Base-by-base conservation (phyloP, 2,329 filamentous ascomycete genomes). In the Aspergillus cejpii region DNA sequence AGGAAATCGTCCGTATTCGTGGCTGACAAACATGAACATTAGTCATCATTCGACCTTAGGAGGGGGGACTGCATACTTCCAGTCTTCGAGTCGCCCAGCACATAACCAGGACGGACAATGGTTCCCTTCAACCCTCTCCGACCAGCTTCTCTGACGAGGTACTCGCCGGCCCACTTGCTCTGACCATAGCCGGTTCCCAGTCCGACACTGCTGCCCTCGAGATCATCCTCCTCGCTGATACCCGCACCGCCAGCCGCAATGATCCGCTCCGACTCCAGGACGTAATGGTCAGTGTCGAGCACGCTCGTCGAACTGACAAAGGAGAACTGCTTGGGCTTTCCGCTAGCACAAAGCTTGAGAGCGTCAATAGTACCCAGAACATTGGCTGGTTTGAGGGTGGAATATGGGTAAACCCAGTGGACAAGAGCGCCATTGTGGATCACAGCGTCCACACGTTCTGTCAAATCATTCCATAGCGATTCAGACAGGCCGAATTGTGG, bases 111-210 rank as follows among this genome's bases (percentile, higher is more conserved):
- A 10, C 91, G 81, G 39, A 95, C 74, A 33, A 95, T 79, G 17
- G 83, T 77, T 12, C 87, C 90, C 12, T 70, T 73, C 1, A 96
- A 78, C 10, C 91, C 90, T 44, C 87, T 78, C 45, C 73, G 74
- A 39, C 89, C 87, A 20, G 91, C 90, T 63, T 87, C 85, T 19
- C 86, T 78, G 17, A 89, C 79, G 38, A 96, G 74, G 53, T 78
- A 79, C 60, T 84, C 81, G 2, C 78, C 77, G 5, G 79, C 85
- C 89, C 89, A 96, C 70, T 97, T 96, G 53, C 80, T 81, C 65
- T 96, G 90, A 2, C 91, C 90, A 58, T 96, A 96, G 4, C 91
- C 90, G 1, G 87, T 95, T 29, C 81, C 81, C 1, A 96, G 79
- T 24, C 87, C 87, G 41, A 74, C 81, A 29, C 81, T 76, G 58